Evolutionary conservation across 139 green algal species (phyloP), one percentile per base, ranked within the genome.

Genomic region (Spirogloea muscicola): DNA sequence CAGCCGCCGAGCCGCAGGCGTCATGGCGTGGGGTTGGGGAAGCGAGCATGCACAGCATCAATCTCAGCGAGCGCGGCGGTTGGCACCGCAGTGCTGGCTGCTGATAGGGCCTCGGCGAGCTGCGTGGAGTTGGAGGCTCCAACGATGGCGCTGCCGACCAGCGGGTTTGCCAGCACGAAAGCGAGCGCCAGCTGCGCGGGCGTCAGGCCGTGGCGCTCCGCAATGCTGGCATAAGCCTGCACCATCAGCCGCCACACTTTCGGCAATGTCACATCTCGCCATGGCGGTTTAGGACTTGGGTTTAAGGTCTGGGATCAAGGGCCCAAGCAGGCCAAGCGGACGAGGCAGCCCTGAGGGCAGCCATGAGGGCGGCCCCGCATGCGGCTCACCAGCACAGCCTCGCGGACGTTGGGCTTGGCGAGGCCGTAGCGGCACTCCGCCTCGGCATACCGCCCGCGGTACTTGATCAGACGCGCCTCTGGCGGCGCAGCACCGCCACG

Each of bases 221-320:
- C 90, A 9, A 96, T 81, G 3, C 74, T 86, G 2, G 51, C 76
- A 76, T 94, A 93, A 31, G 86, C 76, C 3, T 75, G 43, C 29
- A 86, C 73, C n/a, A n/a, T n/a, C n/a, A n/a, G n/a, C n/a, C n/a
- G n/a, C n/a, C n/a, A n/a, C n/a, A n/a, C n/a, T n/a, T n/a, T n/a
- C n/a, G n/a, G n/a, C n/a, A n/a, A n/a, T n/a, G n/a, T n/a, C n/a
- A n/a, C n/a, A n/a, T n/a, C n/a, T n/a, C n/a, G n/a, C n/a, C n/a
- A n/a, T n/a, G n/a, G n/a, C n/a, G n/a, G n/a, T n/a, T n/a, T n/a
- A n/a, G n/a, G n/a, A n/a, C n/a, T 0, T n/a, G n/a, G n/a, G n/a
- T n/a, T n/a, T n/a, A n/a, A n/a, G n/a, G n/a, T n/a, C n/a, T n/a
- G n/a, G n/a, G n/a, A n/a, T n/a, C n/a, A n/a, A n/a, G n/a, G n/a